phyloP scores from a whole-genome alignment of 495 filamentous ascomycete species.

The Xylaria grammica region DNA sequence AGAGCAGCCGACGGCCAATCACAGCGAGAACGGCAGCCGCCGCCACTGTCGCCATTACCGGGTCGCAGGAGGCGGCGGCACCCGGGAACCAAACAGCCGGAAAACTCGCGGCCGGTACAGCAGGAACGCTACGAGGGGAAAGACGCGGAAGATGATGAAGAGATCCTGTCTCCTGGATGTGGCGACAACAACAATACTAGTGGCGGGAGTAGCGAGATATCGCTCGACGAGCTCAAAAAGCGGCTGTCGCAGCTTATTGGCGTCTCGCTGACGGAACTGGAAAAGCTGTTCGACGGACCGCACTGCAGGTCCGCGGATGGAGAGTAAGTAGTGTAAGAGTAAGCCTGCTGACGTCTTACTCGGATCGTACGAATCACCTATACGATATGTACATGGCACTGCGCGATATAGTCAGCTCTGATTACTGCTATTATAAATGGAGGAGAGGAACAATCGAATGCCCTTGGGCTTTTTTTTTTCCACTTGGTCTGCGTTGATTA shows the following conservation, averaged over 20 bases:
- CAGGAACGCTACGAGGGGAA: not conserved
- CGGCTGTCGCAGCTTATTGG: conserved; percentile 33
- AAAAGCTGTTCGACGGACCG: conserved; percentile 32
- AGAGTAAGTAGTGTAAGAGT: not conserved
- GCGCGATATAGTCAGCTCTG: too few species aligned
- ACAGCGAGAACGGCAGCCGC: not conserved
- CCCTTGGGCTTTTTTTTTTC: too few species aligned
- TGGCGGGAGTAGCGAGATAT: conserved; percentile 35
- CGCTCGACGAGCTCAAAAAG: conserved; percentile 33
- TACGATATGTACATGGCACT: conserved; percentile 8
- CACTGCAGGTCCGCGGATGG: not conserved
- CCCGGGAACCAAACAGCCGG: not conserved
- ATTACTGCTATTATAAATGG: too few species aligned
- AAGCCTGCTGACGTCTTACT: conserved; percentile 1
- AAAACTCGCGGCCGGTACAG: not conserved
- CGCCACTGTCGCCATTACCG: not conserved
- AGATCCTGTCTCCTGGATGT: conserved; percentile 10
- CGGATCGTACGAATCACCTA: conserved; percentile 6
- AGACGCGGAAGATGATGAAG: conserved; percentile 5
- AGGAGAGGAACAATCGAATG: too few species aligned
- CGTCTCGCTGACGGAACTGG: conserved; percentile 33
- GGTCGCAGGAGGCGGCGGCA: not conserved
- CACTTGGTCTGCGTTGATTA: too few species aligned
- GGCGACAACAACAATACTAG: too few species aligned
- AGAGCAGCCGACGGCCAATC: not conserved